These are phyloP conservation scores for Zalerion maritima DNA, from an alignment of 495 filamentous ascomycete species.

Conservation along the genomic window DNA sequence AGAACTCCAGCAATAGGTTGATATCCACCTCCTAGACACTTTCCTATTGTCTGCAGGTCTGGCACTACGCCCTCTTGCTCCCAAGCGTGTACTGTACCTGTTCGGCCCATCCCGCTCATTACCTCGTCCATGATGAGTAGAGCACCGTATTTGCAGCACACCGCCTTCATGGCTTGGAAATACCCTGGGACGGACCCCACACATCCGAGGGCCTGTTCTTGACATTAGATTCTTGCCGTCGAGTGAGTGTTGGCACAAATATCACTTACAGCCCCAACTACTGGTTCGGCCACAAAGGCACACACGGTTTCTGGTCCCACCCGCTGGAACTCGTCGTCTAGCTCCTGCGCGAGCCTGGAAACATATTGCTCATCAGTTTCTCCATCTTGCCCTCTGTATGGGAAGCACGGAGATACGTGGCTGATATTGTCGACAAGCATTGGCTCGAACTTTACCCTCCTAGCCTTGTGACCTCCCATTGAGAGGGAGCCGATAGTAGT, in stretches of 20 bases:
- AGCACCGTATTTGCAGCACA: constrained; percentile 52
- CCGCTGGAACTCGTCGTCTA: constrained; percentile 60
- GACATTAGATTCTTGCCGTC: no score
- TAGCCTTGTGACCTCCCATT: constrained; percentile 45
- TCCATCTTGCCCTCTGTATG: constrained; percentile 37
- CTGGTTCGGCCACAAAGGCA: constrained; percentile 63
- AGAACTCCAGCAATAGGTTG: constrained; percentile 47
- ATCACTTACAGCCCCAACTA: constrained; percentile 44
- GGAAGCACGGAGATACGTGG: constrained; percentile 55
- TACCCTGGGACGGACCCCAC: constrained; percentile 51
- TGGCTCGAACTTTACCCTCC: constrained; percentile 51
- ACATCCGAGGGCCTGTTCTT: constrained; percentile 49
- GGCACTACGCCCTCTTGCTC: constrained; percentile 40
- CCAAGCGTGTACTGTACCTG: constrained; percentile 54
- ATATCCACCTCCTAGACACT: constrained; percentile 53
- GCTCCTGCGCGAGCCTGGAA: constrained; percentile 40
- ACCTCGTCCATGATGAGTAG: constrained; percentile 64
- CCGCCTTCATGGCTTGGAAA: constrained; percentile 41
- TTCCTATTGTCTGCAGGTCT: constrained; percentile 58
- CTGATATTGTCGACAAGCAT: constrained; percentile 46
- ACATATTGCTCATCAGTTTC: constrained; percentile 41
- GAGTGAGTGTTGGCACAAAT: no score
- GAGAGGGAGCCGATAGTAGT: constrained; percentile 53
- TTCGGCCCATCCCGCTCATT: constrained; percentile 66
- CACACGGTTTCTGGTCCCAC: constrained; percentile 58